Base-by-base conservation (phyloP, 2,329 filamentous ascomycete species). In the Diplodia mutila region DNA sequence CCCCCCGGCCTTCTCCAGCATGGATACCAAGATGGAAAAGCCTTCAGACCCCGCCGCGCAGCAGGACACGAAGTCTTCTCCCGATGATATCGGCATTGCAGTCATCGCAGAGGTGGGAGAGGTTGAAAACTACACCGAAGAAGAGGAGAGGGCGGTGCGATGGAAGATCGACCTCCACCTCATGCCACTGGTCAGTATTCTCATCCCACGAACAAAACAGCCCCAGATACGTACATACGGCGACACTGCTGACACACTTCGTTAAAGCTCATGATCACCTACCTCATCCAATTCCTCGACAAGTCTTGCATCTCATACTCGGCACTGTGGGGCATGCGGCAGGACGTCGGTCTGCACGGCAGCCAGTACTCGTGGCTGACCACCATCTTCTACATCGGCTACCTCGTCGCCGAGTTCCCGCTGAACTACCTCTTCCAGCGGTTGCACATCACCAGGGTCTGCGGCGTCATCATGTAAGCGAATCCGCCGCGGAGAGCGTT, bases 141-240 rank as follows among this genome's bases (percentile, higher is more conserved):
- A 81, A 59, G 85, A 86, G 71, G 86, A 87, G 74, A 34, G 34
- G 6, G 18, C 81, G 42, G 81, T 86, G 6, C 75, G 86, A 46
- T 79, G 80, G 32, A 81, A 80, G 69, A 86, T 86, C 63, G 85
- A 86, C 71, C 73, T 83, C 27, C 59, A 63, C 23, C 42, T 63
- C 9, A 63, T 63, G 59, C 59, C 59, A 3, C 27, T 63, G 2
- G 59, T 63, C 27, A 34, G 59, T 21, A 1, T 16, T 23, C 18
- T 18, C 7, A 12, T 18, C 2, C 27, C n/a, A n/a, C n/a, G n/a
- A n/a, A n/a, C n/a, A n/a, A n/a, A n/a, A n/a, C n/a, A n/a, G n/a
- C n/a, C n/a, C n/a, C n/a, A n/a, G n/a, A n/a, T n/a, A n/a, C n/a
- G n/a, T n/a, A 12, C 16, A 12, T 21, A 12, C 12, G 25, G 39